Evolutionary conservation across 495 filamentous ascomycete genomes (phyloP), one percentile per base, ranked within the genome.

Genomic region (Hyaloscypha variabilis): DNA sequence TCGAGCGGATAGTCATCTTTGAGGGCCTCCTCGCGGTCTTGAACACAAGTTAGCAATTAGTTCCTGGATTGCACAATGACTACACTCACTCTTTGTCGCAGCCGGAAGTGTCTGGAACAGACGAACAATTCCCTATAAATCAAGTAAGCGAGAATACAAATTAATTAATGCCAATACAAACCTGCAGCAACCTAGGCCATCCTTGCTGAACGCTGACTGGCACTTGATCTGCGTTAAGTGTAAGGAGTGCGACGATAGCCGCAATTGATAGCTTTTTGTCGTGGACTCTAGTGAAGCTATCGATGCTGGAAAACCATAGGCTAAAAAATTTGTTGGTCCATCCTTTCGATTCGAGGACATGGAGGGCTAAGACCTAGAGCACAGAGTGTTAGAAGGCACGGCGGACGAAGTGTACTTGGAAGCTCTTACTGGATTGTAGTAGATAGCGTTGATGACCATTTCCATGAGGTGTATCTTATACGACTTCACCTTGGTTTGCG

Each of bases 281-380:
- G 72, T 99, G 95, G 14, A 99, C 95, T 19, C 95, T 83, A 60
- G 87, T 88, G 79, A 99, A 97, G 75, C 87, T 89, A 65, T 97
- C 91, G 77, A 99, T 99, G 76, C 87, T 97, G 31, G 91, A 90
- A 77, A 99, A 99, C 95, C 95, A 99, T 34, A 93, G 81, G 76
- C 90, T 95, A 85, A 99, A 99, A 77, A 99, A 98, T 78, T 96
- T 97, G 77, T 98, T 98, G n/a, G 95, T 99, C 94, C 92, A 97
- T 62, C 86, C 88, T 62, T 94, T 92, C n/a, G 82, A 75, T 77
- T 99, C 95, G 46, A 99, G 82, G 23, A 96, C 85, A 58, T 92
- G 91, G 30, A 99, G 83, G 66, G 90, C 81, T 64, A 97, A 84
- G 31, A 83, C 70, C 67, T 72, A 42, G 29, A 11, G 5, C 49